phyloP scores from a whole-genome alignment of 78 protist genomes.

The Fonticula alba region DNA sequence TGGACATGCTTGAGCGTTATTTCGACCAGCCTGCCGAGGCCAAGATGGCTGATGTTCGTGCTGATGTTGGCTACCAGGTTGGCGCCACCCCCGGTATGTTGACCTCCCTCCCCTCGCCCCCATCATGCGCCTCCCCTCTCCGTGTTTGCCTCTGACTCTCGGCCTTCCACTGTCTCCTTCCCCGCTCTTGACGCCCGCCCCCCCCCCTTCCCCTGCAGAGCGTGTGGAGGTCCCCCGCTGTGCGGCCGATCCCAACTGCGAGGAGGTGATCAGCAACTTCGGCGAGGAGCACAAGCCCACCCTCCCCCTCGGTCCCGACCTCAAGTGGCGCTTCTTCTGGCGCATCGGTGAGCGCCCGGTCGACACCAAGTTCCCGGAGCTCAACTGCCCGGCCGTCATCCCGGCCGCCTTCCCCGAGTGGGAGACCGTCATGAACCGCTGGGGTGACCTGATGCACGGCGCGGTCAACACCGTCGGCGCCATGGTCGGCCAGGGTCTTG shows the following conservation, averaged over 20 bases:
- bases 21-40: constrained; percentile 39
- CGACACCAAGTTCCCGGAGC: constrained; percentile 29
- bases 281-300: constrained; percentile 4
- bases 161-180: neutral
- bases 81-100: neutral
- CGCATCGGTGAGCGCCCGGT: constrained; percentile 58
- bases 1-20: constrained; percentile 55
- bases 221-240: constrained; percentile 2
- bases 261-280: neutral
- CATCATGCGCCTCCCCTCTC: constrained; percentile 12
- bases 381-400: constrained; percentile 45
- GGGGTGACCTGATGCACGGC: constrained; percentile 26
- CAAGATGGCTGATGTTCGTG: constrained; percentile 46
- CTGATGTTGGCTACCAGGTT: constrained; percentile 60
- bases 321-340: constrained; percentile 78
- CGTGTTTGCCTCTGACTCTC: neutral
- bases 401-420: constrained; percentile 17
- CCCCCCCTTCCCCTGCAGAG: neutral
- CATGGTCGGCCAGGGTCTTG: constrained; percentile 37
- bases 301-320: constrained; percentile 38
- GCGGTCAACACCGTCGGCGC: constrained; percentile 18
- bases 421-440: constrained; percentile 21
- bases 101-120: neutral
- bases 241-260: neutral
- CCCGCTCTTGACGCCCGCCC: neutral